Evolutionary conservation across 352 stramenopile species (phyloP).

Genomic region (Thraustochytrium sp.): DNA sequence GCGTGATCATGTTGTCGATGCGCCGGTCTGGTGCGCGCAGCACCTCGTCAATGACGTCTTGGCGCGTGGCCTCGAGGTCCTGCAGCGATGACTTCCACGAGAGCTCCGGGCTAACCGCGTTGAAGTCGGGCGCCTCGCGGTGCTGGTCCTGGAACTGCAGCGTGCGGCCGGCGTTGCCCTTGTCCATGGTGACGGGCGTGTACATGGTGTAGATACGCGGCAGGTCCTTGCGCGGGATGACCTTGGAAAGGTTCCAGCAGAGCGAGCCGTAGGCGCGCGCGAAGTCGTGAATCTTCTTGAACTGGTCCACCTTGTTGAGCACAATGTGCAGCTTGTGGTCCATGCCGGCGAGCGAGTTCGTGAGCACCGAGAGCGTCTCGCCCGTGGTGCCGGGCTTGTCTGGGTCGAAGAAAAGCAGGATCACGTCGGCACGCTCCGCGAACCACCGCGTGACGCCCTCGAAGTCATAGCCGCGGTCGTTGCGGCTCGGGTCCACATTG

Average conservation of each 20-base stretch:
- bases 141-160: constrained; percentile 54
- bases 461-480: constrained; percentile 51
- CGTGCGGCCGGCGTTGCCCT: constrained; percentile 49
- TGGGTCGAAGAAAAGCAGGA: constrained; percentile 99
- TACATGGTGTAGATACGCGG: constrained; percentile 99
- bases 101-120: background rate
- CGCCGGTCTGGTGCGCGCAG: constrained; percentile 91
- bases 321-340: constrained; percentile 99
- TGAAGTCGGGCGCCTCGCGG: constrained; percentile 51
- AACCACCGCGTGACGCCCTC: constrained; percentile 85
- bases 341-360: constrained; percentile 92
- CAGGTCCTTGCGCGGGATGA: constrained; percentile 98
- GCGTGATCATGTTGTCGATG: constrained; percentile 99
- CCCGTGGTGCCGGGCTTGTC: constrained; percentile 98
- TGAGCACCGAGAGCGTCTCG: constrained; percentile 95
- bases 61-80: constrained; percentile 88
- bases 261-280: constrained; percentile 95
- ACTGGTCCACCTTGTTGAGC: constrained; percentile 98
- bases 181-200: constrained; percentile 73
- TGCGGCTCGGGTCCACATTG: background rate
- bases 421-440: constrained; percentile 95
- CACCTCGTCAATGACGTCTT: constrained; percentile 95
- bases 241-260: constrained; percentile 93
- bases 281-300: constrained; percentile 98
- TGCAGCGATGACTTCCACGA: constrained; percentile 66